Evolutionary conservation across 192 early-diverging fungal species (phyloP).

Genomic region (Spizellomyces sp.): DNA sequence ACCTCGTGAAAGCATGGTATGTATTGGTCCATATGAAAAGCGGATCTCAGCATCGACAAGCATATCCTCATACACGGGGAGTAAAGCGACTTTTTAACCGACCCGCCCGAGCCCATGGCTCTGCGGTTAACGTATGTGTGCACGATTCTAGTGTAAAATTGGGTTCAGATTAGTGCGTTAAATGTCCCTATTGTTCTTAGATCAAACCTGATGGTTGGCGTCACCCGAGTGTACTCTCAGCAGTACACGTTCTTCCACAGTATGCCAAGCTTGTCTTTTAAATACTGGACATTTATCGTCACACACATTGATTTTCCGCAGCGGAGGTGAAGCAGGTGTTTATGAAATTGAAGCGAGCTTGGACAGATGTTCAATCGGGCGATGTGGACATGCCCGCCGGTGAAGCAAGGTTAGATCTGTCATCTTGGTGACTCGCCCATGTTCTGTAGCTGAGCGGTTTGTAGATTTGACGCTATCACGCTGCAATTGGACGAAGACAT

Average conservation of each 20-base stretch:
- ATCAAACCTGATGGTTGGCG: conserved; percentile 63
- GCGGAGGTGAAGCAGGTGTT: conserved; percentile 36
- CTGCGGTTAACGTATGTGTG: conserved; percentile 46
- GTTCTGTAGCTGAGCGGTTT: not conserved
- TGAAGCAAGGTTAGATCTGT: conserved; percentile 16
- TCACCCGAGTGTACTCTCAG: conserved; percentile 54
- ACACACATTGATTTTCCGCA: not conserved
- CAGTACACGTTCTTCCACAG: conserved; percentile 59
- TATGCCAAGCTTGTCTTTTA: conserved; percentile 19
- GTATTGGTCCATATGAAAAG: not conserved
- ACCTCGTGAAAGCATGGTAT: conserved; percentile 53
- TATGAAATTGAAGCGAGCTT: conserved; percentile 19
- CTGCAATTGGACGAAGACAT: conserved; percentile 10
- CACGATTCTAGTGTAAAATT: not conserved
- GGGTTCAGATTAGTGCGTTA: not conserved
- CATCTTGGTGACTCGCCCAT: not conserved
- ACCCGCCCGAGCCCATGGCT: conserved; percentile 58
- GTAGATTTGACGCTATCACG: conserved; percentile 27
- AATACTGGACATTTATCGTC: not conserved
- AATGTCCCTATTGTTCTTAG: not conserved
- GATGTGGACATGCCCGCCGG: conserved; percentile 26
- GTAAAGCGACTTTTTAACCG: conserved; percentile 34
- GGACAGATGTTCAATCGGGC: conserved; percentile 9
- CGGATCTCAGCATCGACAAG: not conserved
- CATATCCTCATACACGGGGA: not conserved